phyloP scores from a whole-genome alignment of 2,329 filamentous ascomycete genomes.

The Eutypella sp. region DNA sequence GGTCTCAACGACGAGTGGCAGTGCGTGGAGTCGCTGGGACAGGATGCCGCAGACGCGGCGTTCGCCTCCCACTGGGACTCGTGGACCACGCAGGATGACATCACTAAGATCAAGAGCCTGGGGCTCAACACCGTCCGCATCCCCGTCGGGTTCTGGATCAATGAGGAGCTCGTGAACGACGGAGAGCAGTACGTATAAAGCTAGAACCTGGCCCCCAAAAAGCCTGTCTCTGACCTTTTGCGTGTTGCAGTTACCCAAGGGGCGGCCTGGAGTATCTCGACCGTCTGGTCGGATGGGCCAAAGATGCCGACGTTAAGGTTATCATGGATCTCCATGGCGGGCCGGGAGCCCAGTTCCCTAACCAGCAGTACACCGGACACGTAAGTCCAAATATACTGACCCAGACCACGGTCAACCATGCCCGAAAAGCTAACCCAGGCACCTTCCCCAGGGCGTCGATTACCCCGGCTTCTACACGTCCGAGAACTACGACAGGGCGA shows the following conservation, averaged over 20 bases:
- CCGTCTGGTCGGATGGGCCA: constrained; percentile 38
- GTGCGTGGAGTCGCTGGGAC: constrained; percentile 40
- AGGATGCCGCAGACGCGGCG: constrained; percentile 37
- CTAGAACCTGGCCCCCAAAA: too few species aligned
- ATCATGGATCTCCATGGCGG: constrained; percentile 46
- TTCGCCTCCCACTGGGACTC: constrained; percentile 43
- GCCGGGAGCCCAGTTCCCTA: constrained; percentile 36
- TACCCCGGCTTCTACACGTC: constrained; percentile 42
- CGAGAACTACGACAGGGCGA: constrained; percentile 45
- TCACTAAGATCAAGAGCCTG: constrained; percentile 36
- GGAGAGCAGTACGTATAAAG: constrained; percentile 35
- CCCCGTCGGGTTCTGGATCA: constrained; percentile 47
- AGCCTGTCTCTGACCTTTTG: background rate
- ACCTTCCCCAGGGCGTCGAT: constrained; percentile 4
- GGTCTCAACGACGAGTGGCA: constrained; percentile 39
- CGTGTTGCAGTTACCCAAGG: constrained; percentile 16
- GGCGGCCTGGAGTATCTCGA: constrained; percentile 41
- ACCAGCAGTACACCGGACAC: constrained; percentile 39
- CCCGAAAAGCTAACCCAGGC: too few species aligned
- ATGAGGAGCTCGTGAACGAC: constrained; percentile 38
- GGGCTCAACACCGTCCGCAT: constrained; percentile 46
- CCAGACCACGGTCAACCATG: background rate
- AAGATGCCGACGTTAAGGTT: constrained; percentile 40
- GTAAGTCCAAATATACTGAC: background rate
- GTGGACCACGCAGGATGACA: constrained; percentile 43